Evolutionary conservation across 805 yeast species (phyloP), one percentile per base, ranked within the genome.

Genomic region (Candida morakotiae): DNA sequence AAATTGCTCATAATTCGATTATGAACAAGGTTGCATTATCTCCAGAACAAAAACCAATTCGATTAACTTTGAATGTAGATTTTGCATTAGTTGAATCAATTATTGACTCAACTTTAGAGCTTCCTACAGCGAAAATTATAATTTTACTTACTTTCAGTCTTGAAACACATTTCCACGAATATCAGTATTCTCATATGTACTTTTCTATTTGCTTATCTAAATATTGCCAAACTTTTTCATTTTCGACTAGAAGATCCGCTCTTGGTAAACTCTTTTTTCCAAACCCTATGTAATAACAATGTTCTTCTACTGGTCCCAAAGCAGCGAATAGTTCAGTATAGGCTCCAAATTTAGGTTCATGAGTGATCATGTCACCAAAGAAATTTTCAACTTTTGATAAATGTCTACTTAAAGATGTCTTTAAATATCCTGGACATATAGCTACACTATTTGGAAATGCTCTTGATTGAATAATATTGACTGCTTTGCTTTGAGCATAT

Each of bases 401-500:
- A 36, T 10, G 48, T 21, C 71, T 60, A 26, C 47, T 47, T 22
- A 71, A 46, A 4, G 67, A 68, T 0, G 70, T 49, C 22, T 44
- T 39, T 31, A 70, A 49, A 15, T 47, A 35, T 1, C 77, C 77
- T 0, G 77, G 77, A 43, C 69, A 69, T 1, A 56, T 58, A 1
- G 68, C 44, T 29, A 65, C 52, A 6, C 67, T 55, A 5, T 58
- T 48, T 27, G 23, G 21, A 5, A 21, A 21, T 30, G 54, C 48
- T 11, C 53, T 48, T 1, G 70, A 53, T 45, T 64, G 66, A 31
- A 60, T 56, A 20, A 62, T 45, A 35, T 58, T 56, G 21, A 62
- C 56, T 1, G 74, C 71, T 51, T 74, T 74, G 20, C 70, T 60
- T 47, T 69, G 72, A 3, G 63, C 68, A 45, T 74, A 70, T 9